Base-by-base conservation (phyloP, 495 filamentous ascomycete genomes). In the Penicillium lagena region DNA sequence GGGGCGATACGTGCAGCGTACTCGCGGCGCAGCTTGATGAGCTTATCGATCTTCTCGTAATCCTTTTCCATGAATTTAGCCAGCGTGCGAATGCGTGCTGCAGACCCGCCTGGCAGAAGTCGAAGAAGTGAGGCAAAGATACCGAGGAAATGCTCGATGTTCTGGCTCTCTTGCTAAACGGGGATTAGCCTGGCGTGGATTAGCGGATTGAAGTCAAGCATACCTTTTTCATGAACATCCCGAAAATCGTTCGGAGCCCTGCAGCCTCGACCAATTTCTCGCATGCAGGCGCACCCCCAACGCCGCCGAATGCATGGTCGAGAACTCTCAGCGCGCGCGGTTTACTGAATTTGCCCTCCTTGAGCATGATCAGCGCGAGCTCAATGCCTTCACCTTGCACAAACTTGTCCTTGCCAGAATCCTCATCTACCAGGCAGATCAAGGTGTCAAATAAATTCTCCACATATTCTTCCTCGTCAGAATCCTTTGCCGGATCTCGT, bases 61-160 rank as follows among this genome's bases (percentile, higher is more conserved):
- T 96, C 85, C 51, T 86, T 91, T 66, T 96, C 90, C 35, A 94
- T 84, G 60, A 99, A 97, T 55, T 99, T 99, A 4, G 90, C 93
- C 1, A 97, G 75, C 7, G 85, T 77, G 2, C 93, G 77, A 29
- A 96, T 90, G 2, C 93, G 75, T n/a, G 79, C 70, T 1, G 86
- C 72, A 9, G 85, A 87, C n/a, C 88, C 80, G 5, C 80, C 85
- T 0, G 89, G 89, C 2, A 99, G 59, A 1, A 80, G 72, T 12
- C 90, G 84, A 1, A 99, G 74, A 56, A 99, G 74, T 0, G 86
- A 86, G 2, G 87, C 81, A 42, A 97, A 90, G 7, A 97, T 90
- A 12, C 89, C 87, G 32, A 99, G 72, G 8, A 99, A 67, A 54
- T 96, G 94, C 55, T 96, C 91, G 0, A 79, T 83, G 3, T 77